Evolutionary conservation across 192 early-diverging fungal species (phyloP), one percentile per base, ranked within the genome.

Genomic region (Coemansia biformis): DNA sequence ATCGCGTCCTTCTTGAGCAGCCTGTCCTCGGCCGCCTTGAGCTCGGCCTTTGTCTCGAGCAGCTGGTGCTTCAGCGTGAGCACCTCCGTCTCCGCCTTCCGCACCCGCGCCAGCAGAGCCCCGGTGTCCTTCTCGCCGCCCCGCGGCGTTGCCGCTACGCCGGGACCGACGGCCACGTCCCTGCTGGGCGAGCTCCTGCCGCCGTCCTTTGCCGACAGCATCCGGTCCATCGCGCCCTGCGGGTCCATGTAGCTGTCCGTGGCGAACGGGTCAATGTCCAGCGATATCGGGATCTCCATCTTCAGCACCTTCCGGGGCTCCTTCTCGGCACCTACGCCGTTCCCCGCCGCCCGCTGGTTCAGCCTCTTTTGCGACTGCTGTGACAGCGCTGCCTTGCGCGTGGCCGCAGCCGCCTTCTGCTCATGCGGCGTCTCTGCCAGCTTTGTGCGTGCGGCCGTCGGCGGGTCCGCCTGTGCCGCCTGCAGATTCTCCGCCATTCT

Each of bases 1-100:
- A 71, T 48, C 22, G 43, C 33, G 48, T 71, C 67, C 56, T 71
- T 71, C 24, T 71, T 56, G 43, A 60, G 55, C 37, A 71, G 52
- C 34, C 67, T 45, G 40, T 55, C 48, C 46, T 63, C 67, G 3
- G 67, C 67, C 1, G 60, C 67, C 47, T 59, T 59, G 14, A 71
- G 67, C 17, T 71, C 67, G 2, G 60, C 33, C 56, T 71, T 71
- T 51, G 67, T 59, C 34, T 71, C 67, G 31, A 63, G n/a, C n/a
- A 71, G 56, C 60, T 63, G 60, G 36, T 71, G 67, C 52, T 53
- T 63, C 22, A 71, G 43, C 12, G 67, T 59, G 7, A 63, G 46
- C 11, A 54, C 37, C 43, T 71, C 67, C 5, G 56, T 71, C 55
- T 71, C 67, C 0, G 48, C 46, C 43, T 54, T 55, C 12, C 51